Conservation (phyloP, 2,329 filamentous ascomycete genomes). For the Microsporum canis region DNA sequence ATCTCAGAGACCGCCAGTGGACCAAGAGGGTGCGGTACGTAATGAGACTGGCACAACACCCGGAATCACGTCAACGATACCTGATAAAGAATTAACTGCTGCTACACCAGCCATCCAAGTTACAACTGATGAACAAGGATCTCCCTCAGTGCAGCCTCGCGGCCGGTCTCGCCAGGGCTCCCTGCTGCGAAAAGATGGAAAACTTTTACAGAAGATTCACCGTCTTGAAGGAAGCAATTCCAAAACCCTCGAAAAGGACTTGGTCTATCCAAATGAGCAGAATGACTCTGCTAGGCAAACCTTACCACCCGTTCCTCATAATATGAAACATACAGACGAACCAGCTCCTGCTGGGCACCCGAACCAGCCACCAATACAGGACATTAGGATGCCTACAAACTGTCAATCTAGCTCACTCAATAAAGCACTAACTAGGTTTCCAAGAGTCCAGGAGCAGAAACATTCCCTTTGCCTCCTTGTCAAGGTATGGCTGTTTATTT, state of each 20-base stretch:
- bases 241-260: conserved; percentile 17
- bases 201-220: conserved; percentile 19
- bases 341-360: conserved; percentile 27
- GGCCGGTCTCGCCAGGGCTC: conserved; percentile 12
- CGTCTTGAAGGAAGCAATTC: conserved; percentile 25
- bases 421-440: conserved; percentile 39
- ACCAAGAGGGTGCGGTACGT: conserved; percentile 35
- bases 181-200: conserved; percentile 7
- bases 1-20: conserved; percentile 34
- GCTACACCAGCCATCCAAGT: conserved; percentile 60
- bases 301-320: conserved; percentile 27
- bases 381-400: conserved; percentile 28
- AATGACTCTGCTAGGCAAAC: conserved; percentile 17
- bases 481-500: conserved; percentile 82
- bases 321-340: conserved; percentile 26
- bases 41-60: conserved; percentile 16
- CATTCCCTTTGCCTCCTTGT: conserved; percentile 52
- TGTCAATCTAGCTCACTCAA: conserved; percentile 32
- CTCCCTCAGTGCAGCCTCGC: conserved; percentile 20
- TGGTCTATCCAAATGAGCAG: neutral
- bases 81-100: conserved; percentile 16
- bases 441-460: conserved; percentile 41
- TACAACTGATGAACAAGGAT: conserved; percentile 47
- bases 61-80: conserved; percentile 17
- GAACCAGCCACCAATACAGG: conserved; percentile 35